These are phyloP conservation scores for Arthrocladium fulminans DNA, from an alignment of 2,329 filamentous ascomycete species.

Conservation along the genomic window DNA sequence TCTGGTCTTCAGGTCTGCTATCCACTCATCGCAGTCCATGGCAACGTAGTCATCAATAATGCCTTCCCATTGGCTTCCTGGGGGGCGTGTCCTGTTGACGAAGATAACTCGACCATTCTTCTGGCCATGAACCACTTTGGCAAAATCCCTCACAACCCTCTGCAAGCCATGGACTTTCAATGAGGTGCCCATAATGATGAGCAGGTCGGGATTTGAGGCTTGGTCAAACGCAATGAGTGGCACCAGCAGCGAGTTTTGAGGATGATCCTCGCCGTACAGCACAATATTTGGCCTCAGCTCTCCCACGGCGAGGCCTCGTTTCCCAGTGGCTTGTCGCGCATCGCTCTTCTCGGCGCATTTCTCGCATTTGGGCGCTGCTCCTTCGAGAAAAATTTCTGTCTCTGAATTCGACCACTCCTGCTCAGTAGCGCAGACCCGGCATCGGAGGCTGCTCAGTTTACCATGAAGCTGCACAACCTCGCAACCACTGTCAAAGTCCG, in stretches of 20 bases:
- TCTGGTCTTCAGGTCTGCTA: slow-evolving; percentile 51
- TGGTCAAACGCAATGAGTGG: slow-evolving; percentile 61
- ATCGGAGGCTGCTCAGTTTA: slow-evolving; percentile 56
- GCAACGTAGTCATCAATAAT: slow-evolving; percentile 66
- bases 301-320: slow-evolving; percentile 58
- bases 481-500: slow-evolving; percentile 30
- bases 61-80: slow-evolving; percentile 64
- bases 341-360: slow-evolving; percentile 55
- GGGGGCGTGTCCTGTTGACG: slow-evolving; percentile 63
- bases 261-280: slow-evolving; percentile 65
- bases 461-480: slow-evolving; percentile 60
- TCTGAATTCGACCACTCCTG: slow-evolving; percentile 43
- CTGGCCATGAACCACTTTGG: slow-evolving; percentile 57
- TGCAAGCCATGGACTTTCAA: slow-evolving; percentile 63
- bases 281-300: slow-evolving; percentile 64
- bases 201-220: slow-evolving; percentile 53
- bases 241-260: slow-evolving; percentile 58
- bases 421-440: slow-evolving; percentile 34
- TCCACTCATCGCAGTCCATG: slow-evolving; percentile 69
- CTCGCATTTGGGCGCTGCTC: slow-evolving; percentile 59
- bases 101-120: slow-evolving; percentile 54
- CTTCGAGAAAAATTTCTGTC: slow-evolving; percentile 40
- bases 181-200: slow-evolving; percentile 63
- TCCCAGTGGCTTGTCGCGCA: slow-evolving; percentile 55
- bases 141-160: slow-evolving; percentile 61